Evolutionary conservation across 805 yeast species (phyloP), one percentile per base, ranked within the genome.

Genomic region (Wickerhamomyces mucosus): DNA sequence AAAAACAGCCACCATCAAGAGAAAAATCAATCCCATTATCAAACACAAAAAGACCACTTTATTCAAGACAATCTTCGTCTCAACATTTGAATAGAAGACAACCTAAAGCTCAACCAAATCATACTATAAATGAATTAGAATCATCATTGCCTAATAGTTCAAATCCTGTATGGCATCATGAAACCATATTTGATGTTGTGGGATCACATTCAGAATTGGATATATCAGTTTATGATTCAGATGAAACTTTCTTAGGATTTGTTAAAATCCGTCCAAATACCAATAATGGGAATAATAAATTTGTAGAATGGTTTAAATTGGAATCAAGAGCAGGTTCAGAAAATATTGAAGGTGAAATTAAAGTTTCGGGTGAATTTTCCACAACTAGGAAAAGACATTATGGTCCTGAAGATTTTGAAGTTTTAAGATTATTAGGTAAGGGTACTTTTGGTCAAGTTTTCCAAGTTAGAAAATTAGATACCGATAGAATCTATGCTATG

Each of bases 381-480:
- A 61, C 73, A 21, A 75, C 81, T 15, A 63, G 73, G 31, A 79
- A 82, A 55, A 74, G 75, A 46, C 83, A 79, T 45, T 83, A 79
- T 50, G 95, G 96, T 1, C 98, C 98, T 5, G 79, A 78, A 31
- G 97, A 92, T 58, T 92, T 92, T 57, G 95, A 88, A 55, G 85
- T 89, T 13, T 70, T 92, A 46, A 69, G 96, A 50, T 65, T 89
- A 32, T 65, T 89, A 39, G 98, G 98, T 39, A 86, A 85, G 53
- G 98, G 98, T 33, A 92, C 97, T 1, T 89, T 89, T 65, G 98
- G 98, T 20, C 95, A 85, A 61, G 98, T 89, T 22, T 92, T 80
- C 59, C 98, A 92, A 62, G 98, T 92, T 27, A 76, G 80, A 41
- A 92, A 89, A 68, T 70, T 69, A 44, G 97, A 92, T 53, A 85